phyloP scores from a whole-genome alignment of 2,329 filamentous ascomycete genomes.

The Pseudocercospora musae region DNA sequence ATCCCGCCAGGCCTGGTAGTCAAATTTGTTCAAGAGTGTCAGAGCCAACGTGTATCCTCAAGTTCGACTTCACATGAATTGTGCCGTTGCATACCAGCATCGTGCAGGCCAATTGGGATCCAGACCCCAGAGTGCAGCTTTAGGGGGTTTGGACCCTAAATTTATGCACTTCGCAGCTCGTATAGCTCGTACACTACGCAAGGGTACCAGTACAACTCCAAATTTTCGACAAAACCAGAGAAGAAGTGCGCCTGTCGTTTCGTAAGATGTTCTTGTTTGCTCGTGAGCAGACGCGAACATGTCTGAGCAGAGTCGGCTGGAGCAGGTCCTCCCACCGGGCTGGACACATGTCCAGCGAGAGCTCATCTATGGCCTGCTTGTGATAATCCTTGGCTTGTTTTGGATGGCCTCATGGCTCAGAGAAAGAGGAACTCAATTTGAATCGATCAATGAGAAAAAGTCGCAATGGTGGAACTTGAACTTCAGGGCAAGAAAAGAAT shows the following conservation, averaged over 20 bases:
- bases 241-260: neutral
- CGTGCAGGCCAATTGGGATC: too few relatives aligned
- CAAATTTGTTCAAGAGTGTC: too few relatives aligned
- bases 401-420: neutral
- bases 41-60: too few relatives aligned
- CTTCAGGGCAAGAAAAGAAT: neutral
- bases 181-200: neutral
- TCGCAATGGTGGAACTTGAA: neutral
- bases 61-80: too few relatives aligned
- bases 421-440: neutral
- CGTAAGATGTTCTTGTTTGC: neutral
- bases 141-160: too few relatives aligned
- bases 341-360: neutral
- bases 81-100: too few relatives aligned
- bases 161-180: too few relatives aligned
- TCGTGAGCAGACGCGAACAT: neutral
- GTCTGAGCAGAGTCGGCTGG: neutral
- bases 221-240: neutral
- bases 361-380: neutral
- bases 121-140: too few relatives aligned
- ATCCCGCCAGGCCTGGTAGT: too few relatives aligned
- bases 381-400: neutral
- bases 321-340: neutral
- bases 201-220: neutral
- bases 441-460: neutral